Percentiles rank a stretch among this genome's conserved stretches.
Evolutionary conservation across 768 basidiomycete species (phyloP).

Genomic region (Mrakia gelida): DNA sequence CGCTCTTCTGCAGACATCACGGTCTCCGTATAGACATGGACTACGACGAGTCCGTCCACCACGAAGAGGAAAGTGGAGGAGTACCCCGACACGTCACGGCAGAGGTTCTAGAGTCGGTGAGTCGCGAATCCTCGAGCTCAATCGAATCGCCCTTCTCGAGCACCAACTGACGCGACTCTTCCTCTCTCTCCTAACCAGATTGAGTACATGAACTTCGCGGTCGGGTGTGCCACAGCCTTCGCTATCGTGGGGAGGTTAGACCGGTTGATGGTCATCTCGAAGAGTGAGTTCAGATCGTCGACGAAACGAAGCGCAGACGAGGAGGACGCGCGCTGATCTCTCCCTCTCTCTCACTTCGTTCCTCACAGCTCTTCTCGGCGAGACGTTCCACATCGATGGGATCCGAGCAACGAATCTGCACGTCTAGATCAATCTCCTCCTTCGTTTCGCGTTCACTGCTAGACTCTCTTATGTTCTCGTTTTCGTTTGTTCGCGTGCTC

Average conservation of each 20-base stretch:
- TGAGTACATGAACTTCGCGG: conserved; percentile 28
- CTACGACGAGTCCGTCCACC: not conserved
- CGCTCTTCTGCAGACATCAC: conserved; percentile 6
- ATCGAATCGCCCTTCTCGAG: not conserved
- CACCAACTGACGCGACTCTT: too few relatives aligned
- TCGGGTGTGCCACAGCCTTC: conserved; percentile 26
- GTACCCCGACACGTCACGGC: conserved; percentile 24
- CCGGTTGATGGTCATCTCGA: conserved; percentile 22
- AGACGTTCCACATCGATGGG: conserved; percentile 21
- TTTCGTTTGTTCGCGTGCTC: too few relatives aligned
- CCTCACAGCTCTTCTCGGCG: conserved; percentile 18
- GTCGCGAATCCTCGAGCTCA: not conserved
- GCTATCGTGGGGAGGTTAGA: conserved; percentile 25
- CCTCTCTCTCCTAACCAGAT: not conserved
- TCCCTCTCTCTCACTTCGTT: not conserved
- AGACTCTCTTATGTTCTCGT: too few relatives aligned
- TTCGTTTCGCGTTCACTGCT: not conserved
- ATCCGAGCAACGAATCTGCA: not conserved
- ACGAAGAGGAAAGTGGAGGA: conserved; percentile 11
- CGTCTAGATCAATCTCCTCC: not conserved
- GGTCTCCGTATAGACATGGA: conserved; percentile 23
- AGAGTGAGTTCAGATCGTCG: conserved; percentile 21
- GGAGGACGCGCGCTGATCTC: not conserved
- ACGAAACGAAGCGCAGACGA: not conserved
- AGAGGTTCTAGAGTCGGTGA: conserved; percentile 22